These are phyloP conservation scores for Colletotrichum truncatum DNA, from an alignment of 2,329 filamentous ascomycete genomes.

Conservation along the genomic window DNA sequence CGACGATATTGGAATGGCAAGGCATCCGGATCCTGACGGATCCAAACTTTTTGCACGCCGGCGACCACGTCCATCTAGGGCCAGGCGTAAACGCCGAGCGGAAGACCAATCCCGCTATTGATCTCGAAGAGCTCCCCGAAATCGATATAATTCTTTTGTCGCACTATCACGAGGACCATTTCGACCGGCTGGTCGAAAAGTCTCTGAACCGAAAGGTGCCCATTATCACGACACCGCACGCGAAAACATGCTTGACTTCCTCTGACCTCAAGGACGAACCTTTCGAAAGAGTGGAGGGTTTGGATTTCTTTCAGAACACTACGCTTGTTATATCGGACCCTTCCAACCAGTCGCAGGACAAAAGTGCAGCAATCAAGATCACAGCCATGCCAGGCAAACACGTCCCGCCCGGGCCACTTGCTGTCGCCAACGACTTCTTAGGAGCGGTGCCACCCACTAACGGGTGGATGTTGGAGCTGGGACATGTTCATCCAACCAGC, in stretches of 20 bases:
- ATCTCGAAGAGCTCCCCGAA: constrained; percentile 66
- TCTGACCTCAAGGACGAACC: constrained; percentile 59
- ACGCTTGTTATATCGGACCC: neutral
- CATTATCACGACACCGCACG: constrained; percentile 72
- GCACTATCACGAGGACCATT: constrained; percentile 68
- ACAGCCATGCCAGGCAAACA: constrained; percentile 74
- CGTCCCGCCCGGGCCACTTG: constrained; percentile 51
- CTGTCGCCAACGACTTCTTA: constrained; percentile 48
- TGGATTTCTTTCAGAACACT: constrained; percentile 65
- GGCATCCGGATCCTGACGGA: constrained; percentile 64
- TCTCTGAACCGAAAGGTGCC: constrained; percentile 58
- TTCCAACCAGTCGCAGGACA: neutral
- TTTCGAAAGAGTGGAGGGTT: constrained; percentile 53
- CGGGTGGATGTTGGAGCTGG: constrained; percentile 73
- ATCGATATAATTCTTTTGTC: constrained; percentile 69
- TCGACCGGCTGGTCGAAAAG: constrained; percentile 49
- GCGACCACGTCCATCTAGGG: constrained; percentile 73
- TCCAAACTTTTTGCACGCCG: constrained; percentile 72
- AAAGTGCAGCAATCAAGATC: constrained; percentile 58
- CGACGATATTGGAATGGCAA: constrained; percentile 63
- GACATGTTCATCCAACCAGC: constrained; percentile 43
- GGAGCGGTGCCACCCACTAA: constrained; percentile 68
- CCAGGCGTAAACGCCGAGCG: constrained; percentile 67
- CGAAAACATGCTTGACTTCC: constrained; percentile 58
- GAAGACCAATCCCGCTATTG: constrained; percentile 66